These are phyloP conservation scores for Aspergillus felis DNA, from an alignment of 2,329 filamentous ascomycete species.

Conservation along the genomic window DNA sequence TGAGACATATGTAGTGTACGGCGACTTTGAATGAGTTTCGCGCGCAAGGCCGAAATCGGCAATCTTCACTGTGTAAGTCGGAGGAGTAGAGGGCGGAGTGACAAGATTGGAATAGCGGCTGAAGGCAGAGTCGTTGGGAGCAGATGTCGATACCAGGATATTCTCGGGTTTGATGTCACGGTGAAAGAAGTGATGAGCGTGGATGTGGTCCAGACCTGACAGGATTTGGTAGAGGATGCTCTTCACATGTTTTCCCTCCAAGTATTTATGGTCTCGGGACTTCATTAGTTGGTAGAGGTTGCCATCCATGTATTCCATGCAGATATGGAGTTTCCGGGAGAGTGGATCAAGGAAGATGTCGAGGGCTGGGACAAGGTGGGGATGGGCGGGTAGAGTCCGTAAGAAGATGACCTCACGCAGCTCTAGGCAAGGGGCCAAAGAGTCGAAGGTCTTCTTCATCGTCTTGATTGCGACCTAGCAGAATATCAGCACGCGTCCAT, in stretches of 20 bases:
- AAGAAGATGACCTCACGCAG: slow-evolving; percentile 96
- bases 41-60: slow-evolving; percentile 97
- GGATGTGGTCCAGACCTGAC: slow-evolving; percentile 92
- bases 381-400: slow-evolving; percentile 78
- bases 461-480: slow-evolving; percentile 93
- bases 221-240: slow-evolving; percentile 98
- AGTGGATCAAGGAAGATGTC: slow-evolving; percentile 98
- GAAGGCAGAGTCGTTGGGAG: slow-evolving; percentile 83
- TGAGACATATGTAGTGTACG: slow-evolving; percentile 97
- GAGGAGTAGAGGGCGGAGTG: slow-evolving; percentile 90
- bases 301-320: slow-evolving; percentile 99
- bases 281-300: slow-evolving; percentile 99
- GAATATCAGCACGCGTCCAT: slow-evolving; percentile 12
- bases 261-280: slow-evolving; percentile 86
- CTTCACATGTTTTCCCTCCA: slow-evolving; percentile 90
- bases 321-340: slow-evolving; percentile 94
- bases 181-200: slow-evolving; percentile 96
- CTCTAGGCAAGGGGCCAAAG: slow-evolving; percentile 83
- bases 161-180: slow-evolving; percentile 99
- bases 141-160: slow-evolving; percentile 90
- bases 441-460: slow-evolving; percentile 99
- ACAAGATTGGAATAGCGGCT: slow-evolving; percentile 88
- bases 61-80: slow-evolving; percentile 94
- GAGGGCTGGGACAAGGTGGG: slow-evolving; percentile 91
- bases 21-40: slow-evolving; percentile 92